Base-by-base conservation (phyloP, 352 stramenopile genomes). In the Phytophthora foliorum region DNA sequence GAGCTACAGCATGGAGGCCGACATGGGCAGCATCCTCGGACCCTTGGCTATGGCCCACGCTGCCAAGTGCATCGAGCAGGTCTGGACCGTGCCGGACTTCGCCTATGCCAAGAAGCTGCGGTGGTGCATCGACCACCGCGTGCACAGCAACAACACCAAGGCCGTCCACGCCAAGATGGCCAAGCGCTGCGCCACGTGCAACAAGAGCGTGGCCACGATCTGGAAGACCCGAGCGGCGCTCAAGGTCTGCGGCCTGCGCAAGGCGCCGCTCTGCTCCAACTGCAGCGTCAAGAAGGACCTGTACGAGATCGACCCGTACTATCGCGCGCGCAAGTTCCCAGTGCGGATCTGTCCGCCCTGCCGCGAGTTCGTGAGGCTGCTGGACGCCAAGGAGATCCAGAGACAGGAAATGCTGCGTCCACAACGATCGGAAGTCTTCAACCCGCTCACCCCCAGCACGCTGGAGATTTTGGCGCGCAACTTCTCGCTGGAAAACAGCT, bases 1-100 rank as follows among this genome's bases (percentile, higher is more conserved):
- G 62, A 75, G 67, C 57, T 79, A 58, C 52, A 80, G 72, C n/a
- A 80, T 80, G 72, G 72, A 77, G 46, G 72, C 68, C 29, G 67
- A 79, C 19, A 75, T 74, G 63, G 60, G 63, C 29, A 74, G 63
- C 21, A 79, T 76, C 36, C 51, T 76, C 24, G 72, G 72, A 0
- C 49, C 56, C 1, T 41, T 79, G 54, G 72, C 67, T 5, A 79
- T 79, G 57, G 58, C 57, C n/a, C 72, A 79, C 29, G 72, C 72
- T 0, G 63, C 72, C 41, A 72, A 72, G 27, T 76, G 72, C 54
- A 76, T 79, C 48, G 72, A 79, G 25, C 62, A 72, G 25, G 63
- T 79, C 45, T 79, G 72, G 72, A 79, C 61, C 0, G 62, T 72
- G 11, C 67, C 67, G 1, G 67, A 72, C 41, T 76, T 79, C 51